Evolutionary conservation across 495 filamentous ascomycete species (phyloP).

Genomic region (Diplogelasinospora grovesii): DNA sequence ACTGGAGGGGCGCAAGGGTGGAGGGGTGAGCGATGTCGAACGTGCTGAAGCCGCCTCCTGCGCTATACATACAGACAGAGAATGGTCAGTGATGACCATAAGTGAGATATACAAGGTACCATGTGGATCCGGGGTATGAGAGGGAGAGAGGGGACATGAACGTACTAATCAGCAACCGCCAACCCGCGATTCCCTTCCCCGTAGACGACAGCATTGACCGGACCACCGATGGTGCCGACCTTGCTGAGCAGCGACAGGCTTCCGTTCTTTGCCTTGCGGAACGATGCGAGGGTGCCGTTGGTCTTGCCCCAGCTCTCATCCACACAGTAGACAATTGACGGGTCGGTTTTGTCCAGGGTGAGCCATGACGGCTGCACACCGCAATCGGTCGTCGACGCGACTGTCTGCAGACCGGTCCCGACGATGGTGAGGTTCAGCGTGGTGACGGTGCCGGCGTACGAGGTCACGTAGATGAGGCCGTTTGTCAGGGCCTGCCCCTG

Average conservation of each 20-base stretch:
- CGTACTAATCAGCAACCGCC: slow-evolving; percentile 45
- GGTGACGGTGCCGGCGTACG: slow-evolving; percentile 54
- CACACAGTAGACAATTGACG: slow-evolving; percentile 51
- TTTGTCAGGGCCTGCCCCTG: no score
- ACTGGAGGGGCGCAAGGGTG: slow-evolving; percentile 37
- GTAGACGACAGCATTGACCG: slow-evolving; percentile 39
- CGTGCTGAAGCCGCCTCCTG: slow-evolving; percentile 12
- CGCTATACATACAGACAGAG: no score
- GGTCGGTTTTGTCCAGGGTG: slow-evolving; percentile 38
- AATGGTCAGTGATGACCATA: no score
- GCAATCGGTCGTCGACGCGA: slow-evolving; percentile 43
- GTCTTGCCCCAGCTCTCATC: slow-evolving; percentile 42
- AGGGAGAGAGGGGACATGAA: neutral
- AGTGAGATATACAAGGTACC: no score
- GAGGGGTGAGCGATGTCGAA: slow-evolving; percentile 19
- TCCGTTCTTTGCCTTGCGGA: slow-evolving; percentile 26
- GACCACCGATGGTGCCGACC: slow-evolving; percentile 29
- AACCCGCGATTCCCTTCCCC: slow-evolving; percentile 34
- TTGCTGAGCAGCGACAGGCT: slow-evolving; percentile 27
- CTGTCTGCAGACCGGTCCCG: slow-evolving; percentile 18
- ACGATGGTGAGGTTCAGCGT: slow-evolving; percentile 39
- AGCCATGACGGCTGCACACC: slow-evolving; percentile 55
- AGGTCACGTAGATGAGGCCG: slow-evolving; percentile 53
- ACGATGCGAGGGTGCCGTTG: slow-evolving; percentile 36
- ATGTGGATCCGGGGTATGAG: neutral